Evolutionary conservation across 2,329 filamentous ascomycete species (phyloP).

Genomic region (Dactylellina parvicollis): DNA sequence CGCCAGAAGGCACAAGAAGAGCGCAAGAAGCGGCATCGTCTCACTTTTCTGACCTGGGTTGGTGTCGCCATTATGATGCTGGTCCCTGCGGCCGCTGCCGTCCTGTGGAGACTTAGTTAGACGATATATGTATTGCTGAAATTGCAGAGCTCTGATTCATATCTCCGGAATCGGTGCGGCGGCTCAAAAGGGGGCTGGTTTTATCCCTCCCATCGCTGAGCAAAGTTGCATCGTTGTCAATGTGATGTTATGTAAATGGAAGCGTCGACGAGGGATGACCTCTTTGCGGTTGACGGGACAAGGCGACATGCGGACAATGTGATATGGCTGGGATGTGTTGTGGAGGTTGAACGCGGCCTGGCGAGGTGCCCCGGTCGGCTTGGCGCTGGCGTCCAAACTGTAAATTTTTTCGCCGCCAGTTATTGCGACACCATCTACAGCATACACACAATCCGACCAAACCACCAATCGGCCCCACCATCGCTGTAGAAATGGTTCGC

Average conservation of each 20-base stretch:
- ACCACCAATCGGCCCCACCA: conserved; percentile 10
- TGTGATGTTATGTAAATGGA: not conserved
- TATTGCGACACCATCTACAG: conserved; percentile 40
- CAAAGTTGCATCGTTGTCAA: not conserved
- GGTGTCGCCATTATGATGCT: conserved; percentile 51
- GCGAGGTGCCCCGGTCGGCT: not conserved
- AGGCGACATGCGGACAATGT: too few relatives aligned
- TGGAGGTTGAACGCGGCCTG: not conserved
- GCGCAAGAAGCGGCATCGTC: conserved; percentile 4
- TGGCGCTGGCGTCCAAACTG: conserved; percentile 2
- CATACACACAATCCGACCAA: conserved; percentile 1
- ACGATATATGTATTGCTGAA: conserved; percentile 12
- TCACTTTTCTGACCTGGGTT: conserved; percentile 22
- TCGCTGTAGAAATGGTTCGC: conserved; percentile 57
- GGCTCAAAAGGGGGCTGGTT: not conserved
- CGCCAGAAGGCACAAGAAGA: conserved; percentile 3
- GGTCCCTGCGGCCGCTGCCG: conserved; percentile 39
- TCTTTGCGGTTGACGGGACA: too few relatives aligned
- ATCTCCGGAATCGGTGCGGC: not conserved
- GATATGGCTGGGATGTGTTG: conserved; percentile 23
- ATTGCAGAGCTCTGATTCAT: conserved; percentile 1
- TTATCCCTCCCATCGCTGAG: not conserved
- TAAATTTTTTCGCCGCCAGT: conserved; percentile 25
- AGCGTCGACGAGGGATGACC: too few relatives aligned
- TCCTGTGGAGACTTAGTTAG: conserved; percentile 41